Conservation (phyloP, 2,329 filamentous ascomycete genomes). For the Fusarium sublunatum region DNA sequence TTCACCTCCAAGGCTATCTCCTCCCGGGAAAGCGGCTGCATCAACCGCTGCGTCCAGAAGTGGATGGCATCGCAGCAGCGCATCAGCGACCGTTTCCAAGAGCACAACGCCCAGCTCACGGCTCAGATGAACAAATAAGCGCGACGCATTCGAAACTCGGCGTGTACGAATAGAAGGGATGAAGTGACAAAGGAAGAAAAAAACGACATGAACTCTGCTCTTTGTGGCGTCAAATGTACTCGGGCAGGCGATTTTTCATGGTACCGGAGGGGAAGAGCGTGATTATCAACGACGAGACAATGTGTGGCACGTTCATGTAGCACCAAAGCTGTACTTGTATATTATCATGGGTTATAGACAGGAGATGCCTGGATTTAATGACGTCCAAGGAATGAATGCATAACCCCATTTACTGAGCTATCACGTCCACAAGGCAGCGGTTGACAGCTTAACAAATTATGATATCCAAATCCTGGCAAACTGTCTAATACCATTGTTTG, state of each 20-base stretch:
- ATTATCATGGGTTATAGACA: constrained; percentile 38
- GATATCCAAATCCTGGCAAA: background rate
- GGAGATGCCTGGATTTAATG: constrained; percentile 11
- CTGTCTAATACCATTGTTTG: background rate
- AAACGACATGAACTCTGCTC: constrained; percentile 5
- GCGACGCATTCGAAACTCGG: background rate
- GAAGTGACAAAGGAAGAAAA: constrained; percentile 13
- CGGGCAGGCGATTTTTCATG: constrained; percentile 10
- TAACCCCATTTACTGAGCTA: constrained; percentile 26
- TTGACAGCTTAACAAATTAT: background rate
- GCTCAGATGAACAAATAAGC: constrained; percentile 60
- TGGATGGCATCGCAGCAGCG: constrained; percentile 92
- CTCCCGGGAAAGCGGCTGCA: constrained; percentile 88
- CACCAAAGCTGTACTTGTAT: constrained; percentile 43
- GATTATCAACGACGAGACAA: constrained; percentile 25
- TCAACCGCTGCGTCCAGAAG: constrained; percentile 96
- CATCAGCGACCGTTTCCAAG: constrained; percentile 88
- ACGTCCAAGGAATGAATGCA: constrained; percentile 19
- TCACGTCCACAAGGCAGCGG: background rate
- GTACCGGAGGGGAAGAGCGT: constrained; percentile 15
- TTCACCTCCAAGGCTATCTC: constrained; percentile 97
- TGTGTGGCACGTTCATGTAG: constrained; percentile 27
- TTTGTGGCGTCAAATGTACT: constrained; percentile 26
- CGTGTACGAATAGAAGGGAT: constrained; percentile 40
- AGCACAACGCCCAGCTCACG: constrained; percentile 71